Conservation (phyloP, 2,329 filamentous ascomycete species). For the Amphichorda felina region DNA sequence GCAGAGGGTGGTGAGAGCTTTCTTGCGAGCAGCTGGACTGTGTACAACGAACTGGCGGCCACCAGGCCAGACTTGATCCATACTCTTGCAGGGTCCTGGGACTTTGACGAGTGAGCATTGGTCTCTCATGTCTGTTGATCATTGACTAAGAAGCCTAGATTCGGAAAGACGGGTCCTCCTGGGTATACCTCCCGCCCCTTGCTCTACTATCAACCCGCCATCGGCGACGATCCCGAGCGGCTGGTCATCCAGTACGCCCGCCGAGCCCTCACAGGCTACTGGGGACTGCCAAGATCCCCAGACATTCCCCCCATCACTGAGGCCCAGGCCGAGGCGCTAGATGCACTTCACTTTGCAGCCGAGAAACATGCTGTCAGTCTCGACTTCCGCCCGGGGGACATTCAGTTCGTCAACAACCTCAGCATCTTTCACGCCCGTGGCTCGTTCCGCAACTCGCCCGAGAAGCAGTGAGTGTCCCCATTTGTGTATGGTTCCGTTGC, state of each 20-base stretch:
- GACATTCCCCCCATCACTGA: conserved; percentile 44
- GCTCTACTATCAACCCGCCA: conserved; percentile 41
- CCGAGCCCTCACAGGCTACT: conserved; percentile 45
- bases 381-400: conserved; percentile 36
- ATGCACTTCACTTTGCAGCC: conserved; percentile 36
- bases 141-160: conserved; percentile 22
- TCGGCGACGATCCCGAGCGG: conserved; percentile 31
- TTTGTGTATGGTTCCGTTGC: conserved; percentile 10
- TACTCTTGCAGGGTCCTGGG: conserved; percentile 40
- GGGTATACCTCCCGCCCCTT: no score
- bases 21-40: conserved; percentile 42
- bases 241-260: conserved; percentile 50
- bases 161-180: conserved; percentile 37
- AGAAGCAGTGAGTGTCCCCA: conserved; percentile 26
- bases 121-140: background rate
- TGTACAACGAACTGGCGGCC: conserved; percentile 51
- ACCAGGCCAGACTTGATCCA: conserved; percentile 47
- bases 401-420: conserved; percentile 44
- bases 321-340: conserved; percentile 39
- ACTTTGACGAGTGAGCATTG: conserved; percentile 14
- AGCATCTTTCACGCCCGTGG: conserved; percentile 40
- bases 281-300: conserved; percentile 36
- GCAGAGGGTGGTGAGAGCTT: conserved; percentile 43
- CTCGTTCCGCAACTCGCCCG: conserved; percentile 30
- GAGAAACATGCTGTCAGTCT: conserved; percentile 31